A percentile compares a stretch with the other conserved stretches of the same genome.
phyloP scores from a whole-genome alignment of 345 rosid genomes.

The Cardamine chenopodiifolia region DNA sequence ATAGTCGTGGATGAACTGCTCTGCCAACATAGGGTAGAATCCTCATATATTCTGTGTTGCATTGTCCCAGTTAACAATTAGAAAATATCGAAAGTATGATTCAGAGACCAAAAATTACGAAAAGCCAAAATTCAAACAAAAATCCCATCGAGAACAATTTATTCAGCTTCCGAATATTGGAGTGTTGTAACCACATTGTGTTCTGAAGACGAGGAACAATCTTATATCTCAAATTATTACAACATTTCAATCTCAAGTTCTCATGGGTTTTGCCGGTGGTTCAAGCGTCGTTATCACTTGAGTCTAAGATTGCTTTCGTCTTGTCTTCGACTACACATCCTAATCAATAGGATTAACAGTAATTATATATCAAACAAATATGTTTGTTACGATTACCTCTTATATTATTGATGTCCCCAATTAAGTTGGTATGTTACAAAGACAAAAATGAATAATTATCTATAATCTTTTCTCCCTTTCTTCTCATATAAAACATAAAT shows the following conservation, averaged over 20 bases:
- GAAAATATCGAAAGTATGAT: too few relatives aligned
- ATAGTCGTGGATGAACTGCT: background rate
- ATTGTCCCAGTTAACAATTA: too few relatives aligned
- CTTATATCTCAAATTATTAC: background rate
- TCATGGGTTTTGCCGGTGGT: constrained; percentile 19
- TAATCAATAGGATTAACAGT: background rate
- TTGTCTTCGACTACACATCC: constrained; percentile 29
- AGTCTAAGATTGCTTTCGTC: constrained; percentile 46
- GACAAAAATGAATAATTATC: too few relatives aligned
- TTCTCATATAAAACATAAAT: too few relatives aligned
- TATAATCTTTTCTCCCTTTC: too few relatives aligned
- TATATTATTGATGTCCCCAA: background rate
- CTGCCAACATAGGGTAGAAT: background rate
- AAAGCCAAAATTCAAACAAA: too few relatives aligned
- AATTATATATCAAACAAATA: background rate
- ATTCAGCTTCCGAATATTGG: background rate
- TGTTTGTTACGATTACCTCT: background rate
- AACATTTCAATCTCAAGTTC: background rate
- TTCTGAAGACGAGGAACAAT: background rate
- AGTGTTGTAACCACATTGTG: background rate
- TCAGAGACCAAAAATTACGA: too few relatives aligned
- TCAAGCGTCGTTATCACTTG: constrained; percentile 51
- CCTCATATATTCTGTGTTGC: background rate
- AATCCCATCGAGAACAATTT: background rate
- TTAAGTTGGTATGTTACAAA: too few relatives aligned